Percentiles rank a stretch among this genome's conserved stretches.
Conservation (phyloP, 306 rosid genomes). For the Cucumis hystrix region DNA sequence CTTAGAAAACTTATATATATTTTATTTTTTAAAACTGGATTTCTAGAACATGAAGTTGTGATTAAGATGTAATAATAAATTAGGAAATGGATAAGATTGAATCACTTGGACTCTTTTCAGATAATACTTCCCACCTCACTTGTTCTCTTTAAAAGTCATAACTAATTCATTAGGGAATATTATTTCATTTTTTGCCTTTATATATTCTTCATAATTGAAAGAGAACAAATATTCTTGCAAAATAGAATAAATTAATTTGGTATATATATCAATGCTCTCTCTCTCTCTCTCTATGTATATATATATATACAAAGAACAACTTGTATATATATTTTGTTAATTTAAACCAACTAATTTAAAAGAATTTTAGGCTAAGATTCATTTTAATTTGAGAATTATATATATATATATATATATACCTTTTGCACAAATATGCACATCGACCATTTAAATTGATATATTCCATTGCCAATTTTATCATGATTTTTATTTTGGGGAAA, state of each 20-base stretch:
- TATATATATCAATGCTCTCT: too few relatives aligned
- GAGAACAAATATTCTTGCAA: neutral
- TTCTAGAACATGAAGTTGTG: neutral
- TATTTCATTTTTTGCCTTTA: neutral
- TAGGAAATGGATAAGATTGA: neutral
- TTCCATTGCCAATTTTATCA: neutral
- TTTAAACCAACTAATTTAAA: neutral
- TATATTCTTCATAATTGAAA: neutral
- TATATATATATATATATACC: too few relatives aligned
- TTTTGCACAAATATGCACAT: neutral
- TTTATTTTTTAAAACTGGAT: too few relatives aligned
- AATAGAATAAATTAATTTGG: neutral
- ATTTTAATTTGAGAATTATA: neutral
- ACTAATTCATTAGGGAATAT: neutral
- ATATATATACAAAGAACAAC: neutral
- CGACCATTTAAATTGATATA: neutral
- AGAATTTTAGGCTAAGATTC: neutral
- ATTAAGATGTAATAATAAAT: too few relatives aligned
- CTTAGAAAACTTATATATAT: too few relatives aligned
- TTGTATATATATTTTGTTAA: neutral
- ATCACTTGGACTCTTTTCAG: neutral
- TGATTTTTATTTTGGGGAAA: neutral
- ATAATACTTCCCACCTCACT: neutral
- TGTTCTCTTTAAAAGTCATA: neutral
- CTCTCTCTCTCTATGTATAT: too few relatives aligned